Base-by-base conservation (phyloP, 768 basidiomycete species). In the Lepiota venenata region DNA sequence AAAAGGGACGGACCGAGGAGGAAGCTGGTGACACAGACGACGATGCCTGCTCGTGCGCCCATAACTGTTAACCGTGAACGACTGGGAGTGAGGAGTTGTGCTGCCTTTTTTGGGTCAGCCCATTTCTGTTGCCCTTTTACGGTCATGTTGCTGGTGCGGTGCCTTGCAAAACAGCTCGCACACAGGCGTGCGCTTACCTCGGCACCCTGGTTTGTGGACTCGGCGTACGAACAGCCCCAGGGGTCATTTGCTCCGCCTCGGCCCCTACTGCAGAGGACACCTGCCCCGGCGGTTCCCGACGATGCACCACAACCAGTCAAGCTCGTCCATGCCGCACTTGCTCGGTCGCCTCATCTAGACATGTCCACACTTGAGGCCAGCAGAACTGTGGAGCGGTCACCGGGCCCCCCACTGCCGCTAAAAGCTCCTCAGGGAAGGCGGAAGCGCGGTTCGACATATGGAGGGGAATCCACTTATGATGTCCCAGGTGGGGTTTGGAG, bases 21-120 rank as follows among this genome's bases (percentile, higher is more conserved):
- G 61, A 92, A 91, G 48, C 88, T 88, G 1, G 89, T 91, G 45
- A 82, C 76, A 65, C 81, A 88, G 56, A 91, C 82, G 56, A 91
- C 86, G 56, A 91, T 73, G 60, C 84, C 80, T 54, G 85, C 81
- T 58, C 91, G 83, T 52, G 89, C 72, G 58, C 87, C 88, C 79
- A 88, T 89, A 58, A 68, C 58, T 46, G 51, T 57, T 18, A 14
- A 37, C 48, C 45, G 47, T 58, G 52, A 44, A 15, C 42, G 52
- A 29, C 4, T 46, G 52, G 52, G 42, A 49, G 52, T 25, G n/a
- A 18, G 32, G 3, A n/a, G 4, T 42, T 55, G n/a, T n/a, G n/a
- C n/a, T n/a, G 36, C 42, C 54, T 42, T 36, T 49, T 41, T 36
- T n/a, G 56, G n/a, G 43, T 8, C 22, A n/a, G 42, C n/a, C n/a